Base-by-base conservation (phyloP, 1,284 basidiomycete genomes). In the Ganoderma leucocontextum region DNA sequence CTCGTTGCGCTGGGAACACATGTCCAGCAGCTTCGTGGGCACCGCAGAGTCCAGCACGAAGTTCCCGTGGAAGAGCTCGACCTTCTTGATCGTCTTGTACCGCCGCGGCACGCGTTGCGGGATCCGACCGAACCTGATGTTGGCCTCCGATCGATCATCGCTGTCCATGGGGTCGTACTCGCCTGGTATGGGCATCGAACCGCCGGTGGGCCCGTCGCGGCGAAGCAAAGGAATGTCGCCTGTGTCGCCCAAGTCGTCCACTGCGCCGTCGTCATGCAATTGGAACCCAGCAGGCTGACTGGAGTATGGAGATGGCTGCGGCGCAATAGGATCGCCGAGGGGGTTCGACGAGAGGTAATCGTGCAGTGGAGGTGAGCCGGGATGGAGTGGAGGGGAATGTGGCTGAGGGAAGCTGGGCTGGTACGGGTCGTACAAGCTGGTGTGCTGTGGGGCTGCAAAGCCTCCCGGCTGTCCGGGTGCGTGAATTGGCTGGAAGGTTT, bases 21-120 rank as follows among this genome's bases (percentile, higher is more conserved):
- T 89, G 67, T 94, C 89, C 25, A 97, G 85, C 35, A 97, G 84
- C 78, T 95, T 96, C 13, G 91, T 87, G 0, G 96, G 96, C 1
- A 97, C 95, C 0, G 92, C 88, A 38, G 91, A 89, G 79, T 98
- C 96, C 47, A 96, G 84, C 2, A 98, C 95, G 62, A 97, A 89
- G 79, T 98, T 96, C 2, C 96, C 96, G 71, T 94, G 91, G 81
- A 94, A 96, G n/a, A 97, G 84, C 87, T 92, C 91, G 72, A 96
- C 91, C 76, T 89, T 90, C 83, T 97, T 97, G 78, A 95, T 91
- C 0, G 96, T 97, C 83, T 95, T 95, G 84, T 96, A 92, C 66
- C 96, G 83, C 65, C 96, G 83, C 2, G 95, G 91, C 2, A 97
- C 91, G 12, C 95, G 85, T 76, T 95, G 93, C 0, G 96, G 95